Evolutionary conservation across 2,329 filamentous ascomycete genomes (phyloP).

Genomic region (Scedosporium dehoogii): DNA sequence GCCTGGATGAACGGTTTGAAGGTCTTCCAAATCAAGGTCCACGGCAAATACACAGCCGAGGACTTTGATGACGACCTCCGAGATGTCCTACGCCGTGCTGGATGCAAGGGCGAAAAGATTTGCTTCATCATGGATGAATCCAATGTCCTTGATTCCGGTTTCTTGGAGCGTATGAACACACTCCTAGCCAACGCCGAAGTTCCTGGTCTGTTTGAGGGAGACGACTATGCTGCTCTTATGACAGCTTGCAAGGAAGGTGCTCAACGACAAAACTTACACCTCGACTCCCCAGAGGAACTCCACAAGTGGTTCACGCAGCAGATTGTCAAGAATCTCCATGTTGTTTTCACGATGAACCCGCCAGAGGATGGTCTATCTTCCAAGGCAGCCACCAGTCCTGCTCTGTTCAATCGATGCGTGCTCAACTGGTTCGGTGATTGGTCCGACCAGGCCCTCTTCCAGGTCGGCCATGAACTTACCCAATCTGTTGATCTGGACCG

Average conservation of each 20-base stretch:
- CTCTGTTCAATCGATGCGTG: conserved; percentile 98
- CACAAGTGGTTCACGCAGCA: conserved; percentile 99
- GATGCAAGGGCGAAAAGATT: conserved; percentile 98
- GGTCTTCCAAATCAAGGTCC: conserved; percentile 99
- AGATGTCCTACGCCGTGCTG: conserved; percentile 84
- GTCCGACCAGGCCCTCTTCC: conserved; percentile 98
- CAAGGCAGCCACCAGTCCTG: conserved; percentile 94
- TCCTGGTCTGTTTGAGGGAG: conserved; percentile 96
- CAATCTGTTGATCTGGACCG: conserved; percentile 93
- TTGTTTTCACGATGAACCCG: conserved; percentile 99
- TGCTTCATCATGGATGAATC: conserved; percentile 99
- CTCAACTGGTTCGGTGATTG: conserved; percentile 99
- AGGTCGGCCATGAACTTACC: conserved; percentile 91
- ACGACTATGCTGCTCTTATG: conserved; percentile 97
- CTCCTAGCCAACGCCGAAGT: conserved; percentile 98
- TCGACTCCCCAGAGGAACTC: conserved; percentile 97
- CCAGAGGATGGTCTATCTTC: conserved; percentile 90
- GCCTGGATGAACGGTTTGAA: conserved; percentile 99
- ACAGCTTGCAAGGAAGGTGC: conserved; percentile 98
- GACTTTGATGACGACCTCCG: conserved; percentile 98
- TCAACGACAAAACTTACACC: conserved; percentile 84
- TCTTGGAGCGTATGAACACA: conserved; percentile 99
- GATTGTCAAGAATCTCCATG: conserved; percentile 97
- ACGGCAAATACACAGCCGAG: conserved; percentile 94
- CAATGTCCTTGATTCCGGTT: conserved; percentile 96